A percentile compares a stretch with the other conserved stretches of the same genome.
Evolutionary conservation across 208 protist genomes (phyloP).

Genomic region (Trypanosoma conorhini): DNA sequence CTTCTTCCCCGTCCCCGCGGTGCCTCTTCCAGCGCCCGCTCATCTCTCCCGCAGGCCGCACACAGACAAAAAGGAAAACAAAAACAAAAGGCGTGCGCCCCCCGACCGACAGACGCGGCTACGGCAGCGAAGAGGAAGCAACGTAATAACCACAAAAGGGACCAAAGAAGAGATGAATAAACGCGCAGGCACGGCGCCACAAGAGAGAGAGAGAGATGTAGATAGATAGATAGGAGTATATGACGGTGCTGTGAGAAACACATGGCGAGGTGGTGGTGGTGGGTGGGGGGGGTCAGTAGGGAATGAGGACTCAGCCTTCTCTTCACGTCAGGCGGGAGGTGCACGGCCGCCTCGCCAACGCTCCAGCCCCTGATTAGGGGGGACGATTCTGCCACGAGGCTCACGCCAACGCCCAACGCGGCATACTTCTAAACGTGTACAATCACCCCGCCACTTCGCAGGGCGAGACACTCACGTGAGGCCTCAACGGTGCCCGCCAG

Average conservation of each 20-base stretch:
- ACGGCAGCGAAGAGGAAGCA: slow-evolving; percentile 4
- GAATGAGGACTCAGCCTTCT: neutral
- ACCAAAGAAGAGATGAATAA: slow-evolving; percentile 11
- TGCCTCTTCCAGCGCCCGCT: slow-evolving; percentile 38
- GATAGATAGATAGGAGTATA: slow-evolving; percentile 3
- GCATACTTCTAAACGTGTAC: slow-evolving; percentile 19
- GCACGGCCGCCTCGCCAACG: neutral
- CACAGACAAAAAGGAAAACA: neutral
- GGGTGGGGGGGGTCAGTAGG: slow-evolving; percentile 3
- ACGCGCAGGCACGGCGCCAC: too few relatives aligned
- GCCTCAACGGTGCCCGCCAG: neutral
- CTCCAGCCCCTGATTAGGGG: neutral
- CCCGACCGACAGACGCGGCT: neutral
- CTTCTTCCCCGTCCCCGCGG: slow-evolving; percentile 36
- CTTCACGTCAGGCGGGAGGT: neutral
- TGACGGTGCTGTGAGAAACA: too few relatives aligned
- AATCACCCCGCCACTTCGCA: slow-evolving; percentile 16
- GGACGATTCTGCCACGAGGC: neutral
- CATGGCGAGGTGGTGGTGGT: too few relatives aligned
- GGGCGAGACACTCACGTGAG: slow-evolving; percentile 9
- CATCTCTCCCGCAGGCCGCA: slow-evolving; percentile 16
- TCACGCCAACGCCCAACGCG: neutral
- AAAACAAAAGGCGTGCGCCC: neutral
- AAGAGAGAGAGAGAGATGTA: slow-evolving; percentile 4
- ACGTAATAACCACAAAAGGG: slow-evolving; percentile 13